Base-by-base conservation (phyloP, 2,329 filamentous ascomycete genomes). In the Fusarium sp. region DNA sequence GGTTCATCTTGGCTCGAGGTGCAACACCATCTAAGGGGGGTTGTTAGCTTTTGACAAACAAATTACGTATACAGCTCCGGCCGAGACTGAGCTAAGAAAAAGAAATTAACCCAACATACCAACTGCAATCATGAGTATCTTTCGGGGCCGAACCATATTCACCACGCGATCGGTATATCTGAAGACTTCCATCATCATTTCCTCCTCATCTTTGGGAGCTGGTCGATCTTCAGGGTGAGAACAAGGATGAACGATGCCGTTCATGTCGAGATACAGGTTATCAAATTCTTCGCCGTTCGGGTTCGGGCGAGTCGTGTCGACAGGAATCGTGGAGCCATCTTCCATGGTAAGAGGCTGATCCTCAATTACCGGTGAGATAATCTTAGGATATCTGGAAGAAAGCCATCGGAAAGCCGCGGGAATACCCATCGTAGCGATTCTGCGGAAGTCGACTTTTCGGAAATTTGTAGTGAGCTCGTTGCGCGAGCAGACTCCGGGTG, bases 111-210 rank as follows among this genome's bases (percentile, higher is more conserved):
- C 31, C 27, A 21, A 84, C 90, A 78, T 86, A 95, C 93, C 93
- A 80, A 99, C 95, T 78, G 96, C 96, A 79, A 99, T 98, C 93
- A 98, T 96, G 62, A 99, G 88, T 54, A 99, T 85, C 84, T 98
- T 98, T 76, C 96, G 91, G 15, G 96, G 96, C 68, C 96, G 93
- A 73, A 97, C 95, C 95, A 99, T 99, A 81, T 97, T 98, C 74
- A 99, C 94, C 29, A 99, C 95, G 67, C 96, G 92, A 80, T 99
- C 95, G n/a, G 96, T 99, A 83, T 99, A 99, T 80, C 92, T 94
- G 86, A 99, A 99, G 69, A 99, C 91, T 79, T 97, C 97, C 77
- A 98, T 82, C 96, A 99, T 99, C 96, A 99, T 99, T 84, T 98
- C 96, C 81, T 97, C 94, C 84, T 99, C 96, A 69, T 96, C 95